These are phyloP conservation scores for Ascochyta viciae-villosae DNA, from an alignment of 2,329 filamentous ascomycete species.

Conservation along the genomic window DNA sequence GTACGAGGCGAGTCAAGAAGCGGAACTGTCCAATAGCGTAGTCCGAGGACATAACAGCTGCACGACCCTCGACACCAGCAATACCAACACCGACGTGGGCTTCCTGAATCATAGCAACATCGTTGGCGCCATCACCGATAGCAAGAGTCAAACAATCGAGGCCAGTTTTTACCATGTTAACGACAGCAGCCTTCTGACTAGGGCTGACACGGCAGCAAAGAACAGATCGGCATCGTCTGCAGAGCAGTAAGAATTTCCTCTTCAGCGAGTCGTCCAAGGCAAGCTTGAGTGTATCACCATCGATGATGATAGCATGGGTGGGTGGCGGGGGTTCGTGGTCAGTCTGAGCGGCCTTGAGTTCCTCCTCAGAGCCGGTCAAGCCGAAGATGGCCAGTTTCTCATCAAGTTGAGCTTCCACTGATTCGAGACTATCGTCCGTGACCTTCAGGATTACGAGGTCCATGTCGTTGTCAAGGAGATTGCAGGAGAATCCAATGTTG, in stretches of 20 bases:
- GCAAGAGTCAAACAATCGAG: conserved; percentile 95
- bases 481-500: conserved; percentile 99
- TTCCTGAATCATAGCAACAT: conserved; percentile 92
- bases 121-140: conserved; percentile 89
- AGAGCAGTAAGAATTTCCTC: conserved; percentile 92
- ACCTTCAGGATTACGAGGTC: conserved; percentile 91
- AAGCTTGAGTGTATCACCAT: conserved; percentile 90
- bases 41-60: conserved; percentile 84
- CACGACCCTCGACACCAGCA: conserved; percentile 84
- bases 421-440: conserved; percentile 71
- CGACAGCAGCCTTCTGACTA: conserved; percentile 96
- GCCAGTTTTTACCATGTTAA: conserved; percentile 92
- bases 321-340: conserved; percentile 86
- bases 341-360: conserved; percentile 77
- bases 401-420: conserved; percentile 75
- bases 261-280: conserved; percentile 82
- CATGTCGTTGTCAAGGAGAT: conserved; percentile 96
- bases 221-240: conserved; percentile 96
- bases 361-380: conserved; percentile 83
- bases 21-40: conserved; percentile 90
- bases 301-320: conserved; percentile 92
- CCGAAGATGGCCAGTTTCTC: conserved; percentile 75
- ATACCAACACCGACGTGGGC: conserved; percentile 90
- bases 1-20: conserved; percentile 78
- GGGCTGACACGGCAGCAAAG: conserved; percentile 97